A percentile compares a stretch with the other conserved stretches of the same genome.
Conservation (phyloP, 225 moss, liverwort and hornwort genomes). For the Physcomitrium patens region DNA sequence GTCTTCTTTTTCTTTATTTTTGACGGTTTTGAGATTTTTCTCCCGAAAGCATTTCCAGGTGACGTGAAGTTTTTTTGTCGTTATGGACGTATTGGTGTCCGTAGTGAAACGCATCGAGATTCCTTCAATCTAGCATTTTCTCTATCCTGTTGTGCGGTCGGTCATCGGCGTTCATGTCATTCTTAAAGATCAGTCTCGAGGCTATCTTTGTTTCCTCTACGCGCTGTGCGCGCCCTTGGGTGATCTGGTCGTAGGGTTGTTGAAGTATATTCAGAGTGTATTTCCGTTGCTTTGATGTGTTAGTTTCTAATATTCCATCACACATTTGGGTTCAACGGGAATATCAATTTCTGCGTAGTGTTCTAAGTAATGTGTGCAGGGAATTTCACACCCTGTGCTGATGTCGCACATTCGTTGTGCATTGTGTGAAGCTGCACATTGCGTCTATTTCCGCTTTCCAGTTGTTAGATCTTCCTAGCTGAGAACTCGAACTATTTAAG, state of each 20-base stretch:
- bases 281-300: no score
- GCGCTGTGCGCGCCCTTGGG: conserved; percentile 28
- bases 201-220: conserved; percentile 16
- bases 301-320: no score
- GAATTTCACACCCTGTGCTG: background rate
- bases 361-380: no score
- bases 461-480: background rate
- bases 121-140: conserved; percentile 29
- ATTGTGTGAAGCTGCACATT: background rate
- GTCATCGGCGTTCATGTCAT: background rate
- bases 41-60: no score
- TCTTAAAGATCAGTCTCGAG: background rate
- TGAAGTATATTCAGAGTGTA: no score
- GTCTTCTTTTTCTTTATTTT: background rate
- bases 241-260: background rate
- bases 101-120: background rate
- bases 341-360: no score
- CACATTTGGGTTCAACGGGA: no score
- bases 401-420: background rate
- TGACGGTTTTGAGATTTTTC: no score
- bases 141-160: background rate
- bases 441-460: background rate
- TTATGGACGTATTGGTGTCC: background rate
- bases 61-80: no score
- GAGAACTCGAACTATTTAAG: background rate